Evolutionary conservation across 1,139 yeast species (phyloP), one percentile per base, ranked within the genome.

Genomic region (Taphrina populina): DNA sequence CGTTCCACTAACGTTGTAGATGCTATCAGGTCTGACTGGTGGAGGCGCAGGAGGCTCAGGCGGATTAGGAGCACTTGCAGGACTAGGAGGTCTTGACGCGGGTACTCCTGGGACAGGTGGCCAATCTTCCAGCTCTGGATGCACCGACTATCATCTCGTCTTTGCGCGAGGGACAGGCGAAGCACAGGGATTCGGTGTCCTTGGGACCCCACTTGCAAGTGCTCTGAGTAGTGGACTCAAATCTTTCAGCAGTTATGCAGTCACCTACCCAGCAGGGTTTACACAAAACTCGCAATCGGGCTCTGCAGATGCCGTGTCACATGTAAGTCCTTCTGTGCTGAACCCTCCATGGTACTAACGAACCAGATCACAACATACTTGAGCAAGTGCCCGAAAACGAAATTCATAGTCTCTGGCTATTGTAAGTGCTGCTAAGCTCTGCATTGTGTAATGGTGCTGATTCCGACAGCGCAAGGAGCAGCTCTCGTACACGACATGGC

Each of bases 81-180:
- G 10, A 27, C 30, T 27, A 11, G 8, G 8, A 13, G 36, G 13
- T 32, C 19, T 6, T 32, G 36, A 17, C 2, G 24, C 10, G 8
- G 27, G 2, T 17, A 19, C 21, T 4, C 20, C 40, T 15, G 43
- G 29, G n/a, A n/a, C n/a, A n/a, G n/a, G n/a, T n/a, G n/a, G n/a
- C n/a, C n/a, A n/a, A n/a, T n/a, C n/a, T n/a, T n/a, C n/a, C n/a
- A n/a, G n/a, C n/a, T n/a, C n/a, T 27, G 34, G 34, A 7, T 40
- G 45, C 34, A 40, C 34, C 10, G n/a, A n/a, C 10, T 40, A 26
- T 26, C 45, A 40, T 17, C 17, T 40, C 13, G 45, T 43, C 19
- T 30, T 30, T 32, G 47, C 47, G 5, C 47, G 47, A 10, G 47
- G 47, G 5, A 43, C 47, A 4, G 37, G 37, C 15, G 47, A 43